Evolutionary conservation across 2,329 filamentous ascomycete genomes (phyloP), one percentile per base, ranked within the genome.

Genomic region (Aureobasidium sp.): DNA sequence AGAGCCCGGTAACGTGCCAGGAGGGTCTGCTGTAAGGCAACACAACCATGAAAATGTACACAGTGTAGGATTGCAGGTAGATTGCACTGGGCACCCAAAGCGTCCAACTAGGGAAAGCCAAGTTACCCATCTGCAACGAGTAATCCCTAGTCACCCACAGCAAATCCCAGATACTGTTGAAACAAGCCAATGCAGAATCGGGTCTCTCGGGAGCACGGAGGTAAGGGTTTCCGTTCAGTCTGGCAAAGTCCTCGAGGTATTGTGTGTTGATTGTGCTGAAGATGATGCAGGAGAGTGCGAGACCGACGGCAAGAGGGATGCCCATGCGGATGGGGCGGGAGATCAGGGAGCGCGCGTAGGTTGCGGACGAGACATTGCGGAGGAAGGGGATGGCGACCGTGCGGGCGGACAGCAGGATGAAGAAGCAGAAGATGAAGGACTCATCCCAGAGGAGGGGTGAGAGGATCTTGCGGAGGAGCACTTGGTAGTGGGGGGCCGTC

Each of bases 41-140:
- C 62, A 77, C 76, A 59, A 78, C 68, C 76, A 78, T 77, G n/a
- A 74, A 72, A 68, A 77, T 76, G 65, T 76, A 79, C 14, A 79
- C 73, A 0, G 77, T 79, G 67, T 77, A 79, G 64, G 73, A 75
- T 63, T 79, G 77, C 61, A 74, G 69, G 65, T 76, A 79, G 14
- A 79, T 65, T 3, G 73, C 71, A 32, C 69, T 74, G 13, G 79
- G 66, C 25, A 76, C 74, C 76, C 77, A 79, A 16, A 79, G 67
- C 1, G 74, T 78, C 37, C 75, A 72, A 1, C 74, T 74, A 0
- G 77, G 77, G 61, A 78, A 79, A 0, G 72, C 74, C 29, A 64
- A 67, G 60, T 70, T 77, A 4, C 70, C 77, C 16, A 75, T 73
- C 61, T 78, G 75, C 9, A 63, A 65, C 25, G 65, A 64, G 60